phyloP scores from a whole-genome alignment of 495 filamentous ascomycete species.

The Patellaria atrata region DNA sequence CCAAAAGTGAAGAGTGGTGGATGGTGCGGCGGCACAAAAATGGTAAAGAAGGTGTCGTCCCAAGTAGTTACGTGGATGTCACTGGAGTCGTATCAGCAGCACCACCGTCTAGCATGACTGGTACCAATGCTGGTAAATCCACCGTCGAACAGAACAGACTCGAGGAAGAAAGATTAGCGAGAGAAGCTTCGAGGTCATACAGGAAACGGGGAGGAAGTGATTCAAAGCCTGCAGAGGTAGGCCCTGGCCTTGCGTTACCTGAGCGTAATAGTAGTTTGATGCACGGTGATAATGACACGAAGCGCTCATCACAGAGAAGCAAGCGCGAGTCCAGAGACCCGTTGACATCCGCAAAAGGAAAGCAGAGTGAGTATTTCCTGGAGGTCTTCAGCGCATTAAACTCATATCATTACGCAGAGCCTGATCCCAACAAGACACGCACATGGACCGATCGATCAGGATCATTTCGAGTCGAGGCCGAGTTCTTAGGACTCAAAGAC shows the following conservation, averaged over 20 bases:
- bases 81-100: constrained; percentile 34
- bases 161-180: constrained; percentile 68
- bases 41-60: constrained; percentile 93
- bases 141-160: constrained; percentile 66
- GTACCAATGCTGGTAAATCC: constrained; percentile 53
- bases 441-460: constrained; percentile 91
- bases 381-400: neutral
- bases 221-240: constrained; percentile 54
- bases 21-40: constrained; percentile 81
- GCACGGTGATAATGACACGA: constrained; percentile 43
- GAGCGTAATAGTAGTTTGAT: constrained; percentile 53
- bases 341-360: constrained; percentile 32
- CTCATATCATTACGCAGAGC: constrained; percentile 19
- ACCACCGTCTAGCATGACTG: constrained; percentile 31
- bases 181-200: constrained; percentile 51
- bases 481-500: constrained; percentile 86
- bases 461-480: constrained; percentile 92
- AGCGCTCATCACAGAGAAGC: constrained; percentile 47
- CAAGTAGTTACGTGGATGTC: constrained; percentile 87
- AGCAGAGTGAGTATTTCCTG: constrained; percentile 57
- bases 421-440: constrained; percentile 68
- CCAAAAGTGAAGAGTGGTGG: constrained; percentile 96
- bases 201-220: constrained; percentile 41
- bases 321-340: constrained; percentile 46
- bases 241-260: constrained; percentile 54